A percentile compares a stretch with the other conserved stretches of the same genome.
Evolutionary conservation across 2,329 filamentous ascomycete species (phyloP).

Genomic region (Xylariales sp.): DNA sequence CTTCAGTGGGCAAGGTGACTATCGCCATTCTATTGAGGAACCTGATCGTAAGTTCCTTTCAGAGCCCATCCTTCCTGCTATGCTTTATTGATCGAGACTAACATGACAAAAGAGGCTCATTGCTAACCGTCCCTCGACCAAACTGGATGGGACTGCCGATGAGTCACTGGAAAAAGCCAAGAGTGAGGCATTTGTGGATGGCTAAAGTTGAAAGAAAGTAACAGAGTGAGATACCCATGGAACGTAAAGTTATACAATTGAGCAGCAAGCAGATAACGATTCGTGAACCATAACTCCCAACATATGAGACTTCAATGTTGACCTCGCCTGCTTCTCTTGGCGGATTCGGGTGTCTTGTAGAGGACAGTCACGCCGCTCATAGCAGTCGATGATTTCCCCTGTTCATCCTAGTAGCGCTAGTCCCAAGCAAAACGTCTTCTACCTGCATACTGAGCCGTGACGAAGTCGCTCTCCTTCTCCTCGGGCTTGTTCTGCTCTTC

Average conservation of each 20-base stretch:
- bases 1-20: conserved; percentile 95
- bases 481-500: conserved; percentile 6
- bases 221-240: no score
- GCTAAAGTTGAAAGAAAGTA: no score
- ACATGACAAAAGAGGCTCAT: conserved; percentile 39
- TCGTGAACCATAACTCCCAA: no score
- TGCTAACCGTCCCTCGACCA: conserved; percentile 40
- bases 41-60: conserved; percentile 64
- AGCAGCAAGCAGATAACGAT: no score
- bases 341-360: no score
- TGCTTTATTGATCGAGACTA: background rate
- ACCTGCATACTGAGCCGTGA: conserved; percentile 4
- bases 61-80: background rate
- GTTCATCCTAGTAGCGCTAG: no score
- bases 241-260: no score
- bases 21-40: conserved; percentile 90
- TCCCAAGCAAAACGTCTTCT: conserved; percentile 3
- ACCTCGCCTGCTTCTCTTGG: no score
- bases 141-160: conserved; percentile 29
- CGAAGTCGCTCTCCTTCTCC: conserved; percentile 10
- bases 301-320: no score
- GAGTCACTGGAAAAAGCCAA: conserved; percentile 25
- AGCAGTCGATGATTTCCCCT: no score
- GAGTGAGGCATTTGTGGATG: conserved; percentile 26
- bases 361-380: no score